Conservation (phyloP, 352 stramenopile genomes). For the Phytophthora pistaciae region DNA sequence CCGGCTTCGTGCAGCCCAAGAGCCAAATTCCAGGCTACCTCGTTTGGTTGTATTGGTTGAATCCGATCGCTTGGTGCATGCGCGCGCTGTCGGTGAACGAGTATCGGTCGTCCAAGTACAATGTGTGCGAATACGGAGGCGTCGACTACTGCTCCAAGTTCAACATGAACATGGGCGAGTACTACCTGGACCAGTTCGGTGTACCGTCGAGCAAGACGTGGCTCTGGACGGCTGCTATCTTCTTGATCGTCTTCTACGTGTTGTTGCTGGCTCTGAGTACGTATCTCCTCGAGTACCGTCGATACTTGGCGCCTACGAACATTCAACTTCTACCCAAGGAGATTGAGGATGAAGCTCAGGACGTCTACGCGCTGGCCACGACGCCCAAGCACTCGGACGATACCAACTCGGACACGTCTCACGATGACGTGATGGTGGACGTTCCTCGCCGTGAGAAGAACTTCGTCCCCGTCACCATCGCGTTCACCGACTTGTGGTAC, state of each 20-base stretch:
- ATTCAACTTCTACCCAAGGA: slow-evolving; percentile 6
- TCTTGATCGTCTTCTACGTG: slow-evolving; percentile 42
- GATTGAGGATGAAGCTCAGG: slow-evolving; percentile 5
- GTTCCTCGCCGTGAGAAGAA: slow-evolving; percentile 3
- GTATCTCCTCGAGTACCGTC: slow-evolving; percentile 37
- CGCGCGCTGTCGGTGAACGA: slow-evolving; percentile 56
- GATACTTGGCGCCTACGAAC: slow-evolving; percentile 19
- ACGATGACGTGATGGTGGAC: slow-evolving; percentile 8
- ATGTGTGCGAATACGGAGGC: slow-evolving; percentile 41
- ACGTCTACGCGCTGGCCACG: slow-evolving; percentile 4
- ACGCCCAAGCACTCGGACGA: slow-evolving; percentile 13
- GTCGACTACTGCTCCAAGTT: slow-evolving; percentile 46
- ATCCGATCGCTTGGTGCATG: slow-evolving; percentile 61
- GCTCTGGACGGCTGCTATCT: slow-evolving; percentile 41
- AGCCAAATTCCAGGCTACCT: slow-evolving; percentile 14
- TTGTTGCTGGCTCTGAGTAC: slow-evolving; percentile 44
- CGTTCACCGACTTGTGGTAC: slow-evolving; percentile 25
- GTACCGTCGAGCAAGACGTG: slow-evolving; percentile 49
- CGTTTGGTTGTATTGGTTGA: slow-evolving; percentile 7
- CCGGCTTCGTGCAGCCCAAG: slow-evolving; percentile 20
- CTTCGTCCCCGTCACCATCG: not conserved
- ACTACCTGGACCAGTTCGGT: slow-evolving; percentile 47
- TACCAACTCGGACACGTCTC: slow-evolving; percentile 8
- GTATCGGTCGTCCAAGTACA: slow-evolving; percentile 42
- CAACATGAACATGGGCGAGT: slow-evolving; percentile 45